Percentiles rank a stretch among this genome's conserved stretches.
phyloP scores from a whole-genome alignment of 192 early-diverging fungal species.

The Backusella mclennaniae region DNA sequence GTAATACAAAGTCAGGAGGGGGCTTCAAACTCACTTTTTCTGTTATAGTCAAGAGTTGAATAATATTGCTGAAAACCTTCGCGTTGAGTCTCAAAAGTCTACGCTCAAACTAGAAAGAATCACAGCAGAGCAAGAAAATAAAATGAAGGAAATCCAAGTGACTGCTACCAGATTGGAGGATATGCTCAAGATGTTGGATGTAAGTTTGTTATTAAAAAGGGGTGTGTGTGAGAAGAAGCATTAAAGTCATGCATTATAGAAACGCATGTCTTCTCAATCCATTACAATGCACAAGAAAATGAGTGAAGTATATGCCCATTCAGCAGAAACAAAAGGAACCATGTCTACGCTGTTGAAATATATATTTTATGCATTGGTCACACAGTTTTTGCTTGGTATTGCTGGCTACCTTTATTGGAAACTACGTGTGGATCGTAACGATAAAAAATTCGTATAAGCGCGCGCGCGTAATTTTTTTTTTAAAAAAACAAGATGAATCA shows the following conservation, averaged over 20 bases:
- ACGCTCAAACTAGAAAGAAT: background rate
- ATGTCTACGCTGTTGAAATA: slow-evolving; percentile 21
- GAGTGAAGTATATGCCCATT: slow-evolving; percentile 12
- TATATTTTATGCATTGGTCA: slow-evolving; percentile 26
- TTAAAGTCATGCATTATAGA: background rate
- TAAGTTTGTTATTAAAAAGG: background rate
- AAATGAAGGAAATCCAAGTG: slow-evolving; percentile 11
- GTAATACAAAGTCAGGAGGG: background rate
- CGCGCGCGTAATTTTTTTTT: background rate
- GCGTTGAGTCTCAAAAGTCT: background rate
- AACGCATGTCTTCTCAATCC: slow-evolving; percentile 10
- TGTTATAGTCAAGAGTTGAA: background rate
- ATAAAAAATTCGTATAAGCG: slow-evolving; percentile 33
- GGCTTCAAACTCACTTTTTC: background rate
- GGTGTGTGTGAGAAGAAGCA: background rate
- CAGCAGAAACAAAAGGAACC: slow-evolving; percentile 26
- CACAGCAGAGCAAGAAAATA: slow-evolving; percentile 11
- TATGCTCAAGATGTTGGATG: slow-evolving; percentile 15
- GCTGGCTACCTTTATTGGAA: slow-evolving; percentile 33
- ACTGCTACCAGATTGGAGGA: slow-evolving; percentile 12
- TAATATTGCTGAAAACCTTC: background rate
- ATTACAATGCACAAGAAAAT: slow-evolving; percentile 17
- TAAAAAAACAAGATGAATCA: background rate
- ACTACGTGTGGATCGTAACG: slow-evolving; percentile 29
- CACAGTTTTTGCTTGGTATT: slow-evolving; percentile 17